These are phyloP conservation scores for Mycena chlorophos DNA, from an alignment of 768 basidiomycete species.

Conservation along the genomic window DNA sequence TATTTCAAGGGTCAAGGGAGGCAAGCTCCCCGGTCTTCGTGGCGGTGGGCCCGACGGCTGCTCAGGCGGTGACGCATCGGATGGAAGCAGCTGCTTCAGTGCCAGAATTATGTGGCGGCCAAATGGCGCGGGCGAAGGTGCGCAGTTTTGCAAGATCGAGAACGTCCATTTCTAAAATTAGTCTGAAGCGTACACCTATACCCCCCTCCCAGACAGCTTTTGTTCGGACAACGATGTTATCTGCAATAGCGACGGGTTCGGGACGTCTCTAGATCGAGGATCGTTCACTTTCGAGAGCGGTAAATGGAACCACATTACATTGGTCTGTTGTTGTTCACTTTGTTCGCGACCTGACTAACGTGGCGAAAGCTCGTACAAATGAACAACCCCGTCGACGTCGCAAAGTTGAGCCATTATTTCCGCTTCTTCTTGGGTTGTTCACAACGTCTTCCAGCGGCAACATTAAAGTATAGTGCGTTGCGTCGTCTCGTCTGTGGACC, in stretches of 20 bases:
- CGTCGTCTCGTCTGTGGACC: neutral
- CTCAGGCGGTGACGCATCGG: conserved; percentile 64
- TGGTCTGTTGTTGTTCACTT: neutral
- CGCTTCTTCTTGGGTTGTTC: too few species aligned
- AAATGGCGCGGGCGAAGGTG: conserved; percentile 68
- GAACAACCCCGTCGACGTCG: conserved; percentile 63
- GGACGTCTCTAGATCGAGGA: conserved; percentile 71
- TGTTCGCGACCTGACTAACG: neutral
- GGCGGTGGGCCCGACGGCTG: conserved; percentile 68
- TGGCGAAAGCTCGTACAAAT: conserved; percentile 66
- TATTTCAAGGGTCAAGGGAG: conserved; percentile 23
- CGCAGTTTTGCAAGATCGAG: neutral
- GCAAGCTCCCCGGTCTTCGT: conserved; percentile 75
- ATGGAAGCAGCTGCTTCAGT: conserved; percentile 72
- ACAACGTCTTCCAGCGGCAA: too few species aligned
- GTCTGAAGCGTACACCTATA: conserved; percentile 73
- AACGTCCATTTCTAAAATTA: conserved; percentile 6
- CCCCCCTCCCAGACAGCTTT: conserved; percentile 61
- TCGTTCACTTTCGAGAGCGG: conserved; percentile 62
- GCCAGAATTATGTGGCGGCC: conserved; percentile 76
- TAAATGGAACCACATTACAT: conserved; percentile 68
- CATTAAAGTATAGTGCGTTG: conserved; percentile 63
- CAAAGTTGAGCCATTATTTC: too few species aligned
- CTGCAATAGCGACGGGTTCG: conserved; percentile 70
- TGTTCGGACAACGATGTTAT: conserved; percentile 55